A percentile compares a stretch with the other conserved stretches of the same genome.
Evolutionary conservation across 139 green algal genomes (phyloP).

Genomic region (Chlorella vulgaris): DNA sequence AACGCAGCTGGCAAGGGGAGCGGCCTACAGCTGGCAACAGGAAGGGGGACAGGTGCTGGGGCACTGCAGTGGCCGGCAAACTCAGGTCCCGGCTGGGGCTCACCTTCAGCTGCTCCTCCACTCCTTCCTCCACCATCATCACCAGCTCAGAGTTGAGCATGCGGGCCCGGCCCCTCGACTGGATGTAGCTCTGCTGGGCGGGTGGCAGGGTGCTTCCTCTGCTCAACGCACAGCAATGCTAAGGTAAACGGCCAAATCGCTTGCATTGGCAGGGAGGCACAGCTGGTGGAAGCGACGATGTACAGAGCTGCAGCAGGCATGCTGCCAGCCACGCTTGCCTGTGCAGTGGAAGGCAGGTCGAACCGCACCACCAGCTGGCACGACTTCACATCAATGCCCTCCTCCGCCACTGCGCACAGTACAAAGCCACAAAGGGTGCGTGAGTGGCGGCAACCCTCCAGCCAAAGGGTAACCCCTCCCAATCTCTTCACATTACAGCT

Average conservation of each 20-base stretch:
- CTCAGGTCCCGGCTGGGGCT: background rate
- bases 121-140: constrained; percentile 32
- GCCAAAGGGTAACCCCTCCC: too few relatives aligned
- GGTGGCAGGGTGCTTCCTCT: background rate
- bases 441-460: too few relatives aligned
- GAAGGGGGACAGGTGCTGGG: too few relatives aligned
- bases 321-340: background rate
- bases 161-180: constrained; percentile 33
- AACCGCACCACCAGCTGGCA: constrained; percentile 62
- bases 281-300: too few relatives aligned
- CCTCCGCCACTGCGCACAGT: constrained; percentile 45
- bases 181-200: constrained; percentile 6
- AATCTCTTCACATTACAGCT: too few relatives aligned
- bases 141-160: constrained; percentile 32
- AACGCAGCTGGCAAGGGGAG: background rate
- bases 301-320: background rate
- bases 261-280: too few relatives aligned
- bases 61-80: too few relatives aligned
- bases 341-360: constrained; percentile 44
- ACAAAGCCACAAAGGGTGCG: background rate
- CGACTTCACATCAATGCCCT: constrained; percentile 55
- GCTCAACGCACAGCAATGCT: too few relatives aligned
- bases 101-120: constrained; percentile 3
- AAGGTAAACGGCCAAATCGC: too few relatives aligned
- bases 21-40: too few relatives aligned